phyloP scores from a whole-genome alignment of 805 yeast species.

The Candida qinlingensis region DNA sequence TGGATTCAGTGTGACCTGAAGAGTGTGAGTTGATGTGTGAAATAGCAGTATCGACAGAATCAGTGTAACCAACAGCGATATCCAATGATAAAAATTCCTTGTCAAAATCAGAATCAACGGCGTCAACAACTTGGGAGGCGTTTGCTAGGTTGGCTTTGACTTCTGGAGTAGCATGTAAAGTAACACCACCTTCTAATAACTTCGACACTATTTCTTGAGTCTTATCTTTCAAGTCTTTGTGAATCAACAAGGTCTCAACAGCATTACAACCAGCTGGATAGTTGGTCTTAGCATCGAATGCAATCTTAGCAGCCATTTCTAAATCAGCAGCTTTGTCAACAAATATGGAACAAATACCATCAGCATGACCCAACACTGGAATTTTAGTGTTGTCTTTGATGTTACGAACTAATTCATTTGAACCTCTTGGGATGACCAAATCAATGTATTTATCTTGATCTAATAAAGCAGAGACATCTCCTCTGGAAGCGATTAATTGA shows the following conservation, averaged over 20 bases:
- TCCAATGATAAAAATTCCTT: conserved; percentile 82
- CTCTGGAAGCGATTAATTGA: conserved; percentile 83
- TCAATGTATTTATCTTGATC: conserved; percentile 87
- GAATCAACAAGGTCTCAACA: conserved; percentile 76
- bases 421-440: conserved; percentile 96
- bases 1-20: conserved; percentile 93
- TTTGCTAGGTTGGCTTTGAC: conserved; percentile 28
- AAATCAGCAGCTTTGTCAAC: conserved; percentile 75
- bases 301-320: conserved; percentile 67
- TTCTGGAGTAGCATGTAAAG: conserved; percentile 61
- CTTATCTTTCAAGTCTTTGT: conserved; percentile 35
- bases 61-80: conserved; percentile 65
- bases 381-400: conserved; percentile 87
- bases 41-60: conserved; percentile 66
- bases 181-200: conserved; percentile 62
- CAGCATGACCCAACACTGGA: conserved; percentile 98
- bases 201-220: conserved; percentile 34
- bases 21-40: conserved; percentile 84
- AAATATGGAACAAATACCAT: conserved; percentile 90
- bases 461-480: conserved; percentile 80
- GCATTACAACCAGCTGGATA: conserved; percentile 99
- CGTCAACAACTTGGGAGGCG: conserved; percentile 33
- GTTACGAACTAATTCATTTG: conserved; percentile 81
- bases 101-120: conserved; percentile 65
- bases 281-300: conserved; percentile 86